Conservation (phyloP, 1,139 yeast species). For the Protomyces arabidopsidicola region DNA sequence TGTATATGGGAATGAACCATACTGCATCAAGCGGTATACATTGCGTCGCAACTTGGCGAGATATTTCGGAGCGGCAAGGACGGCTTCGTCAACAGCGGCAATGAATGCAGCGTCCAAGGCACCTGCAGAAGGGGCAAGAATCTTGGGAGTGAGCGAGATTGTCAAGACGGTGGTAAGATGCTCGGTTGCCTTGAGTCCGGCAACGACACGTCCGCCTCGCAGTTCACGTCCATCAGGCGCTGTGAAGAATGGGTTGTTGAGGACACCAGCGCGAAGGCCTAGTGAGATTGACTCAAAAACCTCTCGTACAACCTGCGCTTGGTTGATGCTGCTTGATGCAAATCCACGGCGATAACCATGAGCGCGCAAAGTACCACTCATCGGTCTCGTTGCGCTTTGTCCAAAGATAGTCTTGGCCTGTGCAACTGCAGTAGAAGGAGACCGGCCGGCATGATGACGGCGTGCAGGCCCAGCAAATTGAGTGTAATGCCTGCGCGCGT, state of each 20-base stretch:
- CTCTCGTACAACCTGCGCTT: conserved; percentile 23
- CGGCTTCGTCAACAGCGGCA: conserved; percentile 1
- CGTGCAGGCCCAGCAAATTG: background rate
- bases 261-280: conserved; percentile 21
- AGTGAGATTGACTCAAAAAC: conserved; percentile 16
- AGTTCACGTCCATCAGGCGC: background rate
- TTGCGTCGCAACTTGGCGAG: conserved; percentile 18
- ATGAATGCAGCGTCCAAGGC: conserved; percentile 1
- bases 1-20: conserved; percentile 2
- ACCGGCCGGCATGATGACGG: background rate
- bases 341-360: conserved; percentile 17
- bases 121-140: conserved; percentile 5
- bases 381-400: conserved; percentile 7
- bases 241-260: conserved; percentile 12
- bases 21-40: background rate
- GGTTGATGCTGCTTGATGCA: conserved; percentile 10
- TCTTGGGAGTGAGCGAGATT: conserved; percentile 2
- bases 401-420: conserved; percentile 8
- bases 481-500: background rate
- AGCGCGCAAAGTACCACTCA: conserved; percentile 5
- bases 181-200: background rate
- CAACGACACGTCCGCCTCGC: background rate
- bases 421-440: background rate
- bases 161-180: background rate
- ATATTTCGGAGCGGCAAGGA: conserved; percentile 3